Conservation (phyloP, 805 yeast species). For the Suhomyces sp. region DNA sequence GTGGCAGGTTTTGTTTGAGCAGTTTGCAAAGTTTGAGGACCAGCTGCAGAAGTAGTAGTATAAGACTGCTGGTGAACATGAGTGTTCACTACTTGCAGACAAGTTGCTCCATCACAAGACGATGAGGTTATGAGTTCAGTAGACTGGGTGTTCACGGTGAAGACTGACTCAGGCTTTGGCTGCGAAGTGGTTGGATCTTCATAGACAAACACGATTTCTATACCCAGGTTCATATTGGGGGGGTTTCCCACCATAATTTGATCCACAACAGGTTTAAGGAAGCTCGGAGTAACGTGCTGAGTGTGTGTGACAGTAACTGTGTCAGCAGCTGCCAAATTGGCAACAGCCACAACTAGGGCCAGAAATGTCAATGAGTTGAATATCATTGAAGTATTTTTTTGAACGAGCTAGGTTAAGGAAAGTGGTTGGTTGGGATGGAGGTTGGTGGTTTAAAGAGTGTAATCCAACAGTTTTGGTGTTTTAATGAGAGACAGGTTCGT, state of each 20-base stretch:
- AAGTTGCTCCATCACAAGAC: slow-evolving; percentile 5
- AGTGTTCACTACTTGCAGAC: slow-evolving; percentile 2
- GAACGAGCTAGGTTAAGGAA: slow-evolving; percentile 1
- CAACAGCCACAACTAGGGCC: slow-evolving; percentile 12
- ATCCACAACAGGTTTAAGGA: slow-evolving; percentile 5
- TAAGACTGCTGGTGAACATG: slow-evolving; percentile 5
- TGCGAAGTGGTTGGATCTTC: slow-evolving; percentile 10
- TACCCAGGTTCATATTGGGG: slow-evolving; percentile 20
- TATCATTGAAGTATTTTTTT: slow-evolving; percentile 8
- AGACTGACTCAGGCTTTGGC: slow-evolving; percentile 18
- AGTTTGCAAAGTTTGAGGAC: slow-evolving; percentile 6
- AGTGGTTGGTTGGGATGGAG: no score
- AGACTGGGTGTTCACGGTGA: slow-evolving; percentile 19
- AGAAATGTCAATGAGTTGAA: slow-evolving; percentile 12
- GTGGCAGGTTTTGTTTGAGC: slow-evolving; percentile 3
- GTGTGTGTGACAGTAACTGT: slow-evolving; percentile 12
- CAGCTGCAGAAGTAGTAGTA: slow-evolving; percentile 6
- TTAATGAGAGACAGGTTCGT: no score
- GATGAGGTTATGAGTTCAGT: slow-evolving; percentile 16
- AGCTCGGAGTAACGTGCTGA: slow-evolving; percentile 11
- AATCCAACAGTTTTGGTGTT: no score
- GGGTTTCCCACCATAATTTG: slow-evolving; percentile 9
- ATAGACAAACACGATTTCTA: slow-evolving; percentile 32
- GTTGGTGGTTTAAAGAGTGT: no score
- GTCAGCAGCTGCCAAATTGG: slow-evolving; percentile 5